phyloP scores from a whole-genome alignment of 225 moss, liverwort and hornwort genomes.

The Ulota crispa region DNA sequence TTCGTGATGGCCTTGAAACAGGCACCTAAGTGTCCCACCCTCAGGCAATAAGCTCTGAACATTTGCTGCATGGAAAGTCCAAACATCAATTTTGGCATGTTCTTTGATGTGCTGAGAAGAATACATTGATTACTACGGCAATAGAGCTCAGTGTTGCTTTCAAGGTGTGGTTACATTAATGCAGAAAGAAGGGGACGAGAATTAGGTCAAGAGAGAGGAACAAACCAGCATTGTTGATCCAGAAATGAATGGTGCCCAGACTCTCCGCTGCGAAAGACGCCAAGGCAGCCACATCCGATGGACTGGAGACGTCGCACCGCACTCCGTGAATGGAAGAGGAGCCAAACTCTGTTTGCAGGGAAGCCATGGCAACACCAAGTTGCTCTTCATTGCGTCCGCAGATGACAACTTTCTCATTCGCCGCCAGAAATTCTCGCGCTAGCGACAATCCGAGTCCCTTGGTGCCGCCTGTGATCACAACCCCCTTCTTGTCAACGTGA shows the following conservation, averaged over 20 bases:
- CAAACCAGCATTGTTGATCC: slow-evolving; percentile 96
- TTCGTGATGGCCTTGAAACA: background rate
- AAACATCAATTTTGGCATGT: background rate
- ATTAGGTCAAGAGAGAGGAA: slow-evolving; percentile 3
- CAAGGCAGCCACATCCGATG: slow-evolving; percentile 64
- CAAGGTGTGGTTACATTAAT: background rate
- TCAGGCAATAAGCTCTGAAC: background rate
- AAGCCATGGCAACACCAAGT: slow-evolving; percentile 41
- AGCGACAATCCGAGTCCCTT: slow-evolving; percentile 84
- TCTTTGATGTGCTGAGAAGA: background rate
- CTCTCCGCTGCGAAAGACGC: slow-evolving; percentile 60
- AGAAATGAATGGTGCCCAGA: slow-evolving; percentile 72
- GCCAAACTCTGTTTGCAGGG: slow-evolving; percentile 52
- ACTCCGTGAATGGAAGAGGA: slow-evolving; percentile 56
- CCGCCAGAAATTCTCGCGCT: slow-evolving; percentile 73
- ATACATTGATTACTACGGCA: background rate
- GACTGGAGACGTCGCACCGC: slow-evolving; percentile 75
- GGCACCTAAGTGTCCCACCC: background rate
- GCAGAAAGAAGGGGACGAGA: background rate
- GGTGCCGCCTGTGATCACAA: slow-evolving; percentile 85
- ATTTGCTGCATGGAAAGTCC: background rate
- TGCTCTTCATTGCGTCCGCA: slow-evolving; percentile 82
- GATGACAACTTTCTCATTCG: slow-evolving; percentile 68
- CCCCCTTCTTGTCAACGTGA: slow-evolving; percentile 49
- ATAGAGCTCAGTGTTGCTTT: background rate